These are phyloP conservation scores for Aspergillus asperescens DNA, from an alignment of 495 filamentous ascomycete species.

Conservation along the genomic window DNA sequence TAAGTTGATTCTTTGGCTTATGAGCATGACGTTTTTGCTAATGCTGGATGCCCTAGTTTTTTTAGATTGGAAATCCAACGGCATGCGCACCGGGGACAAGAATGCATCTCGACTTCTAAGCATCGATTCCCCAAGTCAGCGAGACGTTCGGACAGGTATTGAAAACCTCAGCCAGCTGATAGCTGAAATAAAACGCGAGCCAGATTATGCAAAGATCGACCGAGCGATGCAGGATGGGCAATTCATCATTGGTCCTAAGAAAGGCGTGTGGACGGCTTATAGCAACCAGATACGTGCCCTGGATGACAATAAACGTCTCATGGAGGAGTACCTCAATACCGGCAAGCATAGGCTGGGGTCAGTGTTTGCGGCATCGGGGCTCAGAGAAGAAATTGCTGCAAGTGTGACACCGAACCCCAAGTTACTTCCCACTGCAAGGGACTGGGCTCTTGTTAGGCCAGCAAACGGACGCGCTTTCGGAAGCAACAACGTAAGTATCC, in stretches of 20 bases:
- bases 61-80: neutral
- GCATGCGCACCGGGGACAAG: neutral
- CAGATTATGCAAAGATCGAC: conserved; percentile 8
- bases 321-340: neutral
- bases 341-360: neutral
- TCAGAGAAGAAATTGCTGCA: neutral
- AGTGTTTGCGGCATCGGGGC: neutral
- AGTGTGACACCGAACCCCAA: neutral
- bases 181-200: neutral
- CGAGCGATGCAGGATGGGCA: neutral
- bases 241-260: neutral
- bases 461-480: neutral
- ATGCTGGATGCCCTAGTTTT: neutral
- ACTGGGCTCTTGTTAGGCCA: neutral
- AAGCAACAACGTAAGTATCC: neutral
- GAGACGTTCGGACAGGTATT: neutral
- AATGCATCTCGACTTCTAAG: neutral
- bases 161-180: neutral
- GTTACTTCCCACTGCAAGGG: neutral
- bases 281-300: neutral
- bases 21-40: neutral
- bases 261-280: neutral
- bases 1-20: neutral
- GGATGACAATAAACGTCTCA: neutral
- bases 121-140: neutral